Evolutionary conservation across 495 filamentous ascomycete genomes (phyloP).

Genomic region (Aspergillus egyptiacus): DNA sequence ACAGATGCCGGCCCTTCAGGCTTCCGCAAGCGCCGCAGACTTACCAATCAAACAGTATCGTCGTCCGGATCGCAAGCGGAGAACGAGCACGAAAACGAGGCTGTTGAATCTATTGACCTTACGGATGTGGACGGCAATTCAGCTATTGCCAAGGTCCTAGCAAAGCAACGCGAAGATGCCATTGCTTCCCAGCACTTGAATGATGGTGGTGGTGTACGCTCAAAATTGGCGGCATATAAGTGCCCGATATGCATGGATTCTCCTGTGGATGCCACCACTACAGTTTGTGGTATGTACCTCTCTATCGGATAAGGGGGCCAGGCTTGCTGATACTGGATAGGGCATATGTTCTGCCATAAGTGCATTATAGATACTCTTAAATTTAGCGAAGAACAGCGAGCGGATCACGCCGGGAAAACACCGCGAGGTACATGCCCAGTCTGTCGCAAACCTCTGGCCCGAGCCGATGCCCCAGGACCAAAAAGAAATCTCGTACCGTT

Average conservation of each 20-base stretch:
- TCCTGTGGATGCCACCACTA: slow-evolving; percentile 65
- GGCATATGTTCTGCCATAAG: slow-evolving; percentile 79
- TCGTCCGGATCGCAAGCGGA: neutral
- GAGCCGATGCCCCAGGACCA: slow-evolving; percentile 25
- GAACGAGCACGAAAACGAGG: slow-evolving; percentile 7
- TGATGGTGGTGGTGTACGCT: slow-evolving; percentile 39
- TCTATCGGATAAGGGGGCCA: neutral
- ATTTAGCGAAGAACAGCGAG: slow-evolving; percentile 46
- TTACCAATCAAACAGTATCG: slow-evolving; percentile 16
- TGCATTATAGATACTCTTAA: slow-evolving; percentile 73
- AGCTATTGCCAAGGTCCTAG: slow-evolving; percentile 39
- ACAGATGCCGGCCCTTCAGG: slow-evolving; percentile 5
- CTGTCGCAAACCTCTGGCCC: slow-evolving; percentile 39
- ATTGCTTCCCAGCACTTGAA: slow-evolving; percentile 46
- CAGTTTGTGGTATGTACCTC: slow-evolving; percentile 67
- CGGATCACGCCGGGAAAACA: slow-evolving; percentile 21
- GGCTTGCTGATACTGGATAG: slow-evolving; percentile 33
- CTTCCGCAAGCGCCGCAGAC: slow-evolving; percentile 26
- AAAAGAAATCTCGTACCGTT: slow-evolving; percentile 46
- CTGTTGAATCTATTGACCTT: slow-evolving; percentile 52
- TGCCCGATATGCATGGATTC: slow-evolving; percentile 88
- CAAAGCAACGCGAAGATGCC: slow-evolving; percentile 45
- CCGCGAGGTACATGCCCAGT: slow-evolving; percentile 37
- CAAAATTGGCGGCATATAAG: slow-evolving; percentile 50
- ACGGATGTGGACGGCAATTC: slow-evolving; percentile 48